Percentiles rank a stretch among this genome's conserved stretches.
These are phyloP conservation scores for Penicillium soppii DNA, from an alignment of 495 filamentous ascomycete genomes.

Conservation along the genomic window DNA sequence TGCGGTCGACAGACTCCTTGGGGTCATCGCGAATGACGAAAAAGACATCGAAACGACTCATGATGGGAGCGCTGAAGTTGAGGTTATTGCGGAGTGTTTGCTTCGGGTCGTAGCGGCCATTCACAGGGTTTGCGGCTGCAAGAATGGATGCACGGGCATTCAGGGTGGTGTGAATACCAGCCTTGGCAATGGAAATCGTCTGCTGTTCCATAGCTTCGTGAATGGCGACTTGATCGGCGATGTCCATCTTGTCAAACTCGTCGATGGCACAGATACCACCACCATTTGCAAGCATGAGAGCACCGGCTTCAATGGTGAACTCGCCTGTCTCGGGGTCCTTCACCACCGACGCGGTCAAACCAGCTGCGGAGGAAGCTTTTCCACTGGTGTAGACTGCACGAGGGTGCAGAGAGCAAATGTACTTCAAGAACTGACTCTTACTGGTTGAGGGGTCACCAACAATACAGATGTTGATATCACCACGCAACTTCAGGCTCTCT, in stretches of 20 bases:
- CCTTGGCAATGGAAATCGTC: conserved; percentile 98
- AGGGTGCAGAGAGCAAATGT: conserved; percentile 92
- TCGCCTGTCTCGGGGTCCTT: conserved; percentile 98
- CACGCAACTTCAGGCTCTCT: conserved; percentile 90
- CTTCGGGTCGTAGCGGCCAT: conserved; percentile 95
- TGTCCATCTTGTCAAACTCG: conserved; percentile 99
- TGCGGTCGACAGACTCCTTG: conserved; percentile 85
- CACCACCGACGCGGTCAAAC: conserved; percentile 95
- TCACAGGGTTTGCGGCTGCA: conserved; percentile 94
- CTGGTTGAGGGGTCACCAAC: conserved; percentile 98
- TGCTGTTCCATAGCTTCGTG: conserved; percentile 99
- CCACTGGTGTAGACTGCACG: conserved; percentile 97
- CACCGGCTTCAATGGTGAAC: conserved; percentile 97
- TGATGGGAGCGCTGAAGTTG: conserved; percentile 98
- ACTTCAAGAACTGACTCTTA: conserved; percentile 97
- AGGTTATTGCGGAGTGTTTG: conserved; percentile 90
- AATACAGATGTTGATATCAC: conserved; percentile 98
- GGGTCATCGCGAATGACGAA: conserved; percentile 98
- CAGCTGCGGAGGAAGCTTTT: conserved; percentile 95
- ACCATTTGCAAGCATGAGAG: conserved; percentile 84
- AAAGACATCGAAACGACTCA: conserved; percentile 98
- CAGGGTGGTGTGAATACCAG: conserved; percentile 96
- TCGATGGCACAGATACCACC: conserved; percentile 95
- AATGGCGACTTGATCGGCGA: conserved; percentile 95
- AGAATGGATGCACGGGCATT: conserved; percentile 95